phyloP scores from a whole-genome alignment of 1,139 yeast genomes.

The Pichia sp. region DNA sequence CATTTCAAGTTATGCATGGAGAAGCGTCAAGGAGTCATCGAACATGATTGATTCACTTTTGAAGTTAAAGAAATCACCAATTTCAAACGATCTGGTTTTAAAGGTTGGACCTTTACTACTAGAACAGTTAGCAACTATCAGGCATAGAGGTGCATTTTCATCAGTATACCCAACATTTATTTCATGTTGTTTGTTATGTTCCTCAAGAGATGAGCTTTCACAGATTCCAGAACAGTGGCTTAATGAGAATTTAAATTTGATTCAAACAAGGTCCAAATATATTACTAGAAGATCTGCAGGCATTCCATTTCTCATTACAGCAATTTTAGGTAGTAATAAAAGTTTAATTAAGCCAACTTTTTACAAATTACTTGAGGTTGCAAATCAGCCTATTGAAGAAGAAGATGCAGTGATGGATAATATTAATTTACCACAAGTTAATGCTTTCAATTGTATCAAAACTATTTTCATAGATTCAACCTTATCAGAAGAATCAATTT shows the following conservation, averaged over 20 bases:
- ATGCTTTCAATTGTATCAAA: conserved; percentile 81
- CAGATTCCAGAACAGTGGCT: conserved; percentile 51
- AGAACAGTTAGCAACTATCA: conserved; percentile 62
- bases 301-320: conserved; percentile 71
- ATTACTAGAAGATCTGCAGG: conserved; percentile 93
- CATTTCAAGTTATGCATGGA: conserved; percentile 74
- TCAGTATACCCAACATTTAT: conserved; percentile 78
- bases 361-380: conserved; percentile 44
- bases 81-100: conserved; percentile 22
- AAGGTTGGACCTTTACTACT: conserved; percentile 50
- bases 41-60: conserved; percentile 44
- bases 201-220: conserved; percentile 15
- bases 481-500: conserved; percentile 47
- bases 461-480: conserved; percentile 67
- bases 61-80: conserved; percentile 20
- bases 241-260: conserved; percentile 41
- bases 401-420: conserved; percentile 33
- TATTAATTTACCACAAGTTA: conserved; percentile 84
- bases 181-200: conserved; percentile 52
- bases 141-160: conserved; percentile 89
- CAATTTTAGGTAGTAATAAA: conserved; percentile 55
- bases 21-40: conserved; percentile 75
- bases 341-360: conserved; percentile 44
- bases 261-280: conserved; percentile 53
- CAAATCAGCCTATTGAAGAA: conserved; percentile 41